Percentiles rank a stretch among this genome's conserved stretches.
Conservation (phyloP, 108 stramenopile species). For the Nannochloropsis oceanica region DNA sequence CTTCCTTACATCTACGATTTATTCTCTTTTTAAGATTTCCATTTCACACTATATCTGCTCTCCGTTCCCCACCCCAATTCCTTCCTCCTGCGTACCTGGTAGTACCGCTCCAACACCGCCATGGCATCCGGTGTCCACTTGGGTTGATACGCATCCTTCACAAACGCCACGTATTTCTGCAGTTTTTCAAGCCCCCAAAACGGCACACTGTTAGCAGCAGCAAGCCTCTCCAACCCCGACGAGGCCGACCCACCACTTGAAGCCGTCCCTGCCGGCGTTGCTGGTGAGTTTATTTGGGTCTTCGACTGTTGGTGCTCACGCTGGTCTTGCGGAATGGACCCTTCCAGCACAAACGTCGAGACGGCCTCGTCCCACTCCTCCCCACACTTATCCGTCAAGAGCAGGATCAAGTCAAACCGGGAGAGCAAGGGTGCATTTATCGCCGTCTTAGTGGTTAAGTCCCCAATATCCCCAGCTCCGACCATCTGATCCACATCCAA, state of each 20-base stretch:
- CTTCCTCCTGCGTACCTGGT: constrained; percentile 56
- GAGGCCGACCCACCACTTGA: too few species aligned
- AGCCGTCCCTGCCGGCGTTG: too few species aligned
- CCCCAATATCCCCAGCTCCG: constrained; percentile 21
- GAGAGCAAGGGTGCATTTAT: constrained; percentile 87
- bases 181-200: not conserved
- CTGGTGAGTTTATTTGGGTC: too few species aligned
- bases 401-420: constrained; percentile 82
- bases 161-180: not conserved
- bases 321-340: constrained; percentile 45
- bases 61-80: too few species aligned
- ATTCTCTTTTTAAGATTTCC: too few species aligned
- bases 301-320: not conserved
- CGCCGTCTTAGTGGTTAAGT: constrained; percentile 70
- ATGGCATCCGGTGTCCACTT: not conserved
- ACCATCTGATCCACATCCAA: constrained; percentile 14
- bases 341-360: constrained; percentile 62
- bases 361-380: constrained; percentile 42
- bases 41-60: too few species aligned
- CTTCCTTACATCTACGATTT: too few species aligned
- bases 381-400: constrained; percentile 65
- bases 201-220: not conserved
- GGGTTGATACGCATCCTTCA: not conserved
- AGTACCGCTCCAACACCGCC: constrained; percentile 6
- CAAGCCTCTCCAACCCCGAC: not conserved